Conservation (phyloP, 2,329 filamentous ascomycete species). For the Hypoxylon sp. region DNA sequence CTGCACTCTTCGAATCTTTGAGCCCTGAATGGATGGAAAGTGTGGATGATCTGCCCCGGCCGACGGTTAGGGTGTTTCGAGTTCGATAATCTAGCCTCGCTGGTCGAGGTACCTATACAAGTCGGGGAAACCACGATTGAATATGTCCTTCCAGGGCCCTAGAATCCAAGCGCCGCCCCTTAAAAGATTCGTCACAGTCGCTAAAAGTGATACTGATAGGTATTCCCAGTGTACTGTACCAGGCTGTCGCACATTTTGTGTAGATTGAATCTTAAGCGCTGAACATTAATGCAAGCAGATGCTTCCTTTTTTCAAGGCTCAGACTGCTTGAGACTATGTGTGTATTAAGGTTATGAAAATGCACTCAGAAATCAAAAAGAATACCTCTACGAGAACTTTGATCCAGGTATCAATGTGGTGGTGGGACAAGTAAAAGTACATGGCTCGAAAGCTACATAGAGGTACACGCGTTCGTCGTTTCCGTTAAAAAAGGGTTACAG, state of each 20-base stretch:
- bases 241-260: slow-evolving; percentile 35
- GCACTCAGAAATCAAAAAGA: slow-evolving; percentile 15
- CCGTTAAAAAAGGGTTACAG: slow-evolving; percentile 32
- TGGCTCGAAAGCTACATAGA: slow-evolving; percentile 1
- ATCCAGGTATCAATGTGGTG: slow-evolving; percentile 3
- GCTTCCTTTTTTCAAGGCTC: slow-evolving; percentile 29
- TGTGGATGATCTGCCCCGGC: slow-evolving; percentile 36
- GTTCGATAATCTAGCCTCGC: slow-evolving; percentile 35
- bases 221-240: slow-evolving; percentile 17
- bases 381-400: slow-evolving; percentile 1
- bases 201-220: slow-evolving; percentile 11
- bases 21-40: slow-evolving; percentile 20
- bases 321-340: slow-evolving; percentile 24
- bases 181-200: slow-evolving; percentile 23
- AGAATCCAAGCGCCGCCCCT: slow-evolving; percentile 15
- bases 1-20: slow-evolving; percentile 3
- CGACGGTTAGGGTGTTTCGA: slow-evolving; percentile 38
- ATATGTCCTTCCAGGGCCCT: slow-evolving; percentile 30
- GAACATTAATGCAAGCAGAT: slow-evolving; percentile 29
- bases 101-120: slow-evolving; percentile 21
- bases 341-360: slow-evolving; percentile 24
- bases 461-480: slow-evolving; percentile 2
- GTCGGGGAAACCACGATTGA: slow-evolving; percentile 15
- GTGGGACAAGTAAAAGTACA: slow-evolving; percentile 7
- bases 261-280: slow-evolving; percentile 41